Evolutionary conservation across 2,329 filamentous ascomycete species (phyloP), one percentile per base, ranked within the genome.

Genomic region (Penicillium corylophilum): DNA sequence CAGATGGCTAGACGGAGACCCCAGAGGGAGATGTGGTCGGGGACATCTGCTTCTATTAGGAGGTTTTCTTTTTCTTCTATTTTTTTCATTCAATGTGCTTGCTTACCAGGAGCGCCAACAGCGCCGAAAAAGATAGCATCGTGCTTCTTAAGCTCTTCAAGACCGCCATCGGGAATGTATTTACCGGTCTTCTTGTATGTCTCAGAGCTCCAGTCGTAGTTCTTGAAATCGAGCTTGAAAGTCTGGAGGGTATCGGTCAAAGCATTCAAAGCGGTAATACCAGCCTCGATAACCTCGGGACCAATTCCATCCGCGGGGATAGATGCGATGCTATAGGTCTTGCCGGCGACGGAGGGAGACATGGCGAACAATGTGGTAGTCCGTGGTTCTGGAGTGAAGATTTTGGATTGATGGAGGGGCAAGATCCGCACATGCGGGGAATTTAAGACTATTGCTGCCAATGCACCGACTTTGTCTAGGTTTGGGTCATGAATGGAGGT

Each of bases 271-370:
- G 86, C 86, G 38, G 79, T 74, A 8, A 88, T 81, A 2, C 83
- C 84, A 1, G 83, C 83, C 28, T 78, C 74, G 67, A 87, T 82
- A 10, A 89, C 85, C 67, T 89, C 86, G 1, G 79, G 79, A 1
- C 86, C 86, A 54, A 89, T 88, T 48, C 86, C 86, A 63, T 89
- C 86, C 7, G 83, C 86, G 0, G 85, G 84, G 48, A 89, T 86
- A 26, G 77, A 79, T n/a, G 84, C 84, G 54, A 87, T 84, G 46
- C 66, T 74, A 61, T 80, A 77, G 12, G 65, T 61, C 41, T 64
- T 40, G 13, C 29, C 38, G 24, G 53, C 28, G 15, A 50, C n/a
- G 3, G 57, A 50, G 22, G 54, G 39, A 36, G 60, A 63, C 60
- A 63, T 63, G 7, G n/a, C 52, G 47, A 22, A n/a, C 10, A 31